Percentiles rank a stretch among this genome's conserved stretches.
phyloP scores from a whole-genome alignment of 352 stramenopile species.

The Globisporangium uncinulatum region DNA sequence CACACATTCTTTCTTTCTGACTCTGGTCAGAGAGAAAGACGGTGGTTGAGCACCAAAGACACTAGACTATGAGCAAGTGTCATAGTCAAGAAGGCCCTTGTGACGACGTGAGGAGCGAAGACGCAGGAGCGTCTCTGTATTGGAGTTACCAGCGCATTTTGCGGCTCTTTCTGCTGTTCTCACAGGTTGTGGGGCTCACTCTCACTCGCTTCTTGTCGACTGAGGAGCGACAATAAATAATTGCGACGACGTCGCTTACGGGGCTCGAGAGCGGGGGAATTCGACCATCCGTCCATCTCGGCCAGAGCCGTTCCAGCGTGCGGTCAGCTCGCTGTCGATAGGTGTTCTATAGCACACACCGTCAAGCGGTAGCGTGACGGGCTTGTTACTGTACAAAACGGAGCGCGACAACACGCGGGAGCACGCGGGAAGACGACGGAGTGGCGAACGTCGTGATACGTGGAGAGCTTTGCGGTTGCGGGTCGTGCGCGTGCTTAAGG shows the following conservation, averaged over 20 bases:
- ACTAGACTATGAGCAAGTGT: too few species aligned
- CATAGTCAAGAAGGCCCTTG: too few species aligned
- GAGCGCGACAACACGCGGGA: slow-evolving; percentile 4
- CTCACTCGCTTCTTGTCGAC: background rate
- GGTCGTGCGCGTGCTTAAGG: slow-evolving; percentile 5
- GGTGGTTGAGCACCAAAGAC: too few species aligned
- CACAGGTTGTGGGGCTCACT: background rate
- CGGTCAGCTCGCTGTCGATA: background rate
- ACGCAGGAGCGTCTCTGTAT: too few species aligned
- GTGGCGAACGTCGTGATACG: background rate
- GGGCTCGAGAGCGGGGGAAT: too few species aligned
- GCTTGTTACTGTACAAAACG: slow-evolving; percentile 15
- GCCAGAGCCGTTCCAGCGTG: background rate
- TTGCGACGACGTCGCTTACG: background rate
- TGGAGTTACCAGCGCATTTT: too few species aligned
- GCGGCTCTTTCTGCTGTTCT: slow-evolving; percentile 1
- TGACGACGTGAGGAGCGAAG: too few species aligned
- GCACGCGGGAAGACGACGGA: background rate
- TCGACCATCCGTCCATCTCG: background rate
- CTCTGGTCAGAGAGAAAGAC: too few species aligned
- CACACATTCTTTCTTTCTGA: background rate
- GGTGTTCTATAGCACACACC: slow-evolving; percentile 4
- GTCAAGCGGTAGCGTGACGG: background rate
- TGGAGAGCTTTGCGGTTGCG: background rate
- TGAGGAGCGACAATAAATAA: background rate